These are phyloP conservation scores for Dendrobium chrysotoxum DNA, from an alignment of 106 monocot genomes.

Conservation along the genomic window DNA sequence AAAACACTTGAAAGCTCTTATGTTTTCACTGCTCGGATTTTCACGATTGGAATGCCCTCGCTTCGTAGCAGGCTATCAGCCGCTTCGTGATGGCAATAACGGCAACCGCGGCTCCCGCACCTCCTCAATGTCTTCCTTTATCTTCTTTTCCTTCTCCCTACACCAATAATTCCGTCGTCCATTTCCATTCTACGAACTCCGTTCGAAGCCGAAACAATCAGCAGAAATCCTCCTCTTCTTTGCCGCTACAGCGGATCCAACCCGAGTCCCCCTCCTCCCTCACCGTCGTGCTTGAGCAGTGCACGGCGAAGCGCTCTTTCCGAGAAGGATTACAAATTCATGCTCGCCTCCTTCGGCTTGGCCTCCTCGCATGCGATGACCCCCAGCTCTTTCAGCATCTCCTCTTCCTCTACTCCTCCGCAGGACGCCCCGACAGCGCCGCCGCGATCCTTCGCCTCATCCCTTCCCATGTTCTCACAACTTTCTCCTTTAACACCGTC, in stretches of 20 bases:
- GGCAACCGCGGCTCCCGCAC: background rate
- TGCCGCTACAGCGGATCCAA: background rate
- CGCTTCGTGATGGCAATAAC: background rate
- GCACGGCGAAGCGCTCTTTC: conserved; percentile 5
- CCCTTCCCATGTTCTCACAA: conserved; percentile 5
- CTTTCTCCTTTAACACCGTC: conserved; percentile 34
- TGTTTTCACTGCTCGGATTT: too few species aligned
- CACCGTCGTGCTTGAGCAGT: conserved; percentile 4
- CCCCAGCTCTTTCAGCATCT: conserved; percentile 6
- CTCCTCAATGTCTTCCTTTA: background rate
- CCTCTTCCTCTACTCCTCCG: conserved; percentile 22
- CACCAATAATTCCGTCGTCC: background rate
- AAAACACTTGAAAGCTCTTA: too few species aligned
- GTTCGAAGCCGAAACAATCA: background rate
- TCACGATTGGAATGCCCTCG: too few species aligned
- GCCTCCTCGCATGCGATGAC: conserved; percentile 2
- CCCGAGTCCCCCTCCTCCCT: conserved; percentile 1
- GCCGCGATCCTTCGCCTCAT: conserved; percentile 12
- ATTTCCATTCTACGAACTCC: background rate
- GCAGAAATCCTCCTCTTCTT: background rate
- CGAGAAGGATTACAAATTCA: conserved; percentile 14
- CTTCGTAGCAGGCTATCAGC: background rate
- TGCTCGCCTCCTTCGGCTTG: conserved; percentile 23
- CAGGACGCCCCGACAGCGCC: conserved; percentile 7
- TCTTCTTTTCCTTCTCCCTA: background rate